A percentile compares a stretch with the other conserved stretches of the same genome.
phyloP scores from a whole-genome alignment of 1,284 basidiomycete species.

The Porodaedalea pini region DNA sequence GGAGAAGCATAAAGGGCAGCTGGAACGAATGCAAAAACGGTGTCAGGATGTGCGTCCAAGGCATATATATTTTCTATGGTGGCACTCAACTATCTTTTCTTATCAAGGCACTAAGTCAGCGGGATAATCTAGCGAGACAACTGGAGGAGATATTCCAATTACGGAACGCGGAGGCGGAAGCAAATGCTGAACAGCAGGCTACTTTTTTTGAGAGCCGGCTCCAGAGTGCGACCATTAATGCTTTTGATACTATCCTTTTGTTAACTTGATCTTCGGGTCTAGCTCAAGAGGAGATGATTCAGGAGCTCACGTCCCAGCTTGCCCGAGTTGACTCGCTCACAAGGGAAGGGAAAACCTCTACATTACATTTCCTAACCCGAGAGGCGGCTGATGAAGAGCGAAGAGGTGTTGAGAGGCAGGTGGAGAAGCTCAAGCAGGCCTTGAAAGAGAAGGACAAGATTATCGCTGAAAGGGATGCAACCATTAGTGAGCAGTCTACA shows the following conservation, averaged over 20 bases:
- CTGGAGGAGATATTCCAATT: slow-evolving; percentile 54
- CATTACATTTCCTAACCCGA: slow-evolving; percentile 64
- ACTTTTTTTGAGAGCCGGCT: slow-evolving; percentile 47
- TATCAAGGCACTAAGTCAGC: slow-evolving; percentile 34
- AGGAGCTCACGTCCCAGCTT: slow-evolving; percentile 53
- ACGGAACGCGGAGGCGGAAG: slow-evolving; percentile 61
- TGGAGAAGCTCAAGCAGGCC: slow-evolving; percentile 41
- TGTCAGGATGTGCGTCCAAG: slow-evolving; percentile 19
- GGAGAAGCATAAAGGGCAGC: slow-evolving; percentile 14
- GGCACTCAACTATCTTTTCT: neutral
- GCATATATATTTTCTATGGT: slow-evolving; percentile 11
- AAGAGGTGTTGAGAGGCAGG: slow-evolving; percentile 46
- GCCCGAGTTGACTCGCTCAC: slow-evolving; percentile 51
- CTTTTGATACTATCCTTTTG: neutral
- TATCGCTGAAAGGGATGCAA: slow-evolving; percentile 40
- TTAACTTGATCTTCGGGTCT: slow-evolving; percentile 8
- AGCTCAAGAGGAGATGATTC: slow-evolving; percentile 58
- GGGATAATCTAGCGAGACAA: slow-evolving; percentile 47
- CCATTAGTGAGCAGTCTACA: slow-evolving; percentile 5
- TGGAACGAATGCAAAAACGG: slow-evolving; percentile 20
- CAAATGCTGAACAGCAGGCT: slow-evolving; percentile 43
- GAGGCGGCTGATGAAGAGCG: slow-evolving; percentile 70
- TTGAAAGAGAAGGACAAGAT: slow-evolving; percentile 42
- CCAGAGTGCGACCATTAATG: slow-evolving; percentile 39
- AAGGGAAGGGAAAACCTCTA: slow-evolving; percentile 43